Evolutionary conservation across 306 rosid genomes (phyloP), one percentile per base, ranked within the genome.

Genomic region (Rosa chinensis): DNA sequence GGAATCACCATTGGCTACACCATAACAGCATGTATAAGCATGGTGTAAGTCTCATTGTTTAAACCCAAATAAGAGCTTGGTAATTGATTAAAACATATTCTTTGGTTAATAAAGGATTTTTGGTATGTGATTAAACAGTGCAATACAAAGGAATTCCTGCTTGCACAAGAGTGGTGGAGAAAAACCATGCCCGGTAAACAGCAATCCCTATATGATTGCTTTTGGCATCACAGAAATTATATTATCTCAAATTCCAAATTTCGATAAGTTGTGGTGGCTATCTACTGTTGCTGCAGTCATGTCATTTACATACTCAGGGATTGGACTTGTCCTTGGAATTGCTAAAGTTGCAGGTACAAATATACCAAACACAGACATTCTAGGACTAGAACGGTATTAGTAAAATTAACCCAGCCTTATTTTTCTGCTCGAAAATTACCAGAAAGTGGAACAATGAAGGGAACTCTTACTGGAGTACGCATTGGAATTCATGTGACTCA

Each of bases 391-490:
- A 16, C 25, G 12, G 55, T 53, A 64, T 1, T 67, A 5, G 10
- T 70, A n/a, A 2, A 59, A 17, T 16, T 13, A 8, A 4, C 8
- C 35, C 28, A 2, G 43, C 1, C 0, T 13, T 4, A 14, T 20
- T 62, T 64, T 21, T 70, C 47, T 83, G 8, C 10, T 35, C 25
- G 39, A 28, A 25, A 43, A 28, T 62, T 2, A 39, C 23, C 66
- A 85, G 88, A 37, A n/a, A 74, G 5, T 70, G 83, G 83, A 55
- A 76, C 39, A 23, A 5, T 85, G 25, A 78, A 47, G 76, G 89
- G 82, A 63, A 79, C 76, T 61, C 75, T 79, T 52, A 79, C 88
- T 32, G 88, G 88, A 66, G 44, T 82, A 28, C 77, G 73, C 62
- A 55, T 79, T 61, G 76, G 78, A 4, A 14, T 23, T 25, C 28